Conservation (phyloP, 2,329 filamentous ascomycete genomes). For the Alternaria panax region DNA sequence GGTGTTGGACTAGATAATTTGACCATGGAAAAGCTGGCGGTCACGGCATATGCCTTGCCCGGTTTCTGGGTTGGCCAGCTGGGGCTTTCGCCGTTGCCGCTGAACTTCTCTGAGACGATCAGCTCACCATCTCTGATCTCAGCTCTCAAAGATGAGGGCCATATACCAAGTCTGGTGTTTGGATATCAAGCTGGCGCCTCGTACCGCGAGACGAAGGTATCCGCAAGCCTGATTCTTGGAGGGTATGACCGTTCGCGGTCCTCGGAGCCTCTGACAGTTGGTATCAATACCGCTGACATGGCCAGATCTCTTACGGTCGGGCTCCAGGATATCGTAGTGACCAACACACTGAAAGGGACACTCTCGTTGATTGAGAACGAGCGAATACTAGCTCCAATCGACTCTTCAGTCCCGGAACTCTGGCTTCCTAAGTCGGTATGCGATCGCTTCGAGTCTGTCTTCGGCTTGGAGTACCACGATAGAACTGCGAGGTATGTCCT, state of each 20-base stretch:
- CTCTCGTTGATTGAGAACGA: not conserved
- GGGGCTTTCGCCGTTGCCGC: not conserved
- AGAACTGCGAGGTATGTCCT: not conserved
- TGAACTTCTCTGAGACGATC: not conserved
- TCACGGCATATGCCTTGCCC: conserved; percentile 1
- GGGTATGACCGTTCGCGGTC: not conserved
- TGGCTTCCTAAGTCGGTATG: conserved; percentile 1
- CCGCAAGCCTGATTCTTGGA: conserved; percentile 2
- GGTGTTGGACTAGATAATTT: not conserved
- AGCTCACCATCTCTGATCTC: not conserved
- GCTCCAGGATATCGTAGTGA: not conserved
- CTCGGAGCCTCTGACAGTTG: not conserved
- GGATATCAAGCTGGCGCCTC: conserved; percentile 2
- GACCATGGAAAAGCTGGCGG: not conserved
- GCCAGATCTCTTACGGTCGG: not conserved
- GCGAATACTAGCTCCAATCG: not conserved
- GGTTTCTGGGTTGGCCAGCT: conserved; percentile 3
- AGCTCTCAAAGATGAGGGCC: not conserved
- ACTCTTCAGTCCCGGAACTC: not conserved
- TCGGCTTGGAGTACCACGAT: conserved; percentile 1
- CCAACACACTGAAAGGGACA: not conserved
- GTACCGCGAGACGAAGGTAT: not conserved
- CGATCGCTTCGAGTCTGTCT: conserved; percentile 6
- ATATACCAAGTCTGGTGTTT: not conserved
- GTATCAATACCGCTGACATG: not conserved